Conservation (phyloP, 2,329 filamentous ascomycete genomes). For the Gliomastix tumulicola region DNA sequence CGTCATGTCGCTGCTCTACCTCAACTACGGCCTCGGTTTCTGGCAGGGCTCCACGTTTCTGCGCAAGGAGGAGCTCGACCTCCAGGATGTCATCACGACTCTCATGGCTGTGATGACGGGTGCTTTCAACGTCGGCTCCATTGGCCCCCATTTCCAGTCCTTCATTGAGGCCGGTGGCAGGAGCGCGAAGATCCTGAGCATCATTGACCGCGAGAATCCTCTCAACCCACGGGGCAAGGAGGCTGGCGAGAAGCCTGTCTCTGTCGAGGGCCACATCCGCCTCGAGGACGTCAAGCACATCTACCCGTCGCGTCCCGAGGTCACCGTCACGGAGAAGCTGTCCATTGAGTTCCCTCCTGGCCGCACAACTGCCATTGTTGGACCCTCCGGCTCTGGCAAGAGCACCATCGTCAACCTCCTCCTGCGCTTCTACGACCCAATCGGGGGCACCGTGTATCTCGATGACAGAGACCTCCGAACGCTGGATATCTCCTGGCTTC, state of each 20-base stretch:
- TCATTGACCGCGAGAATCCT: conserved; percentile 82
- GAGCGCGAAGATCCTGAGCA: conserved; percentile 85
- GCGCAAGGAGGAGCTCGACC: conserved; percentile 53
- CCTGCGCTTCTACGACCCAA: conserved; percentile 90
- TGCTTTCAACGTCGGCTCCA: conserved; percentile 83
- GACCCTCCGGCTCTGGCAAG: conserved; percentile 92
- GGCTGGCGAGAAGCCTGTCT: conserved; percentile 50
- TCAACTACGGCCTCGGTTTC: conserved; percentile 84
- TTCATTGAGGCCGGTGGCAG: conserved; percentile 80
- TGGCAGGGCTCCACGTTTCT: conserved; percentile 80
- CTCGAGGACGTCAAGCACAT: conserved; percentile 83
- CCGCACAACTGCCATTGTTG: conserved; percentile 91
- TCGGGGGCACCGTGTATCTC: conserved; percentile 71
- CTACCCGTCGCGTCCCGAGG: conserved; percentile 88
- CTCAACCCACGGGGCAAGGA: conserved; percentile 67
- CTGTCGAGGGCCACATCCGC: conserved; percentile 71
- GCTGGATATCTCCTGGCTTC: conserved; percentile 34
- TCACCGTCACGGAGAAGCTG: conserved; percentile 80
- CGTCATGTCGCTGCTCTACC: conserved; percentile 78
- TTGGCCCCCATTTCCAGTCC: conserved; percentile 78
- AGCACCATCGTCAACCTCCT: conserved; percentile 86
- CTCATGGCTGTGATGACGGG: conserved; percentile 90
- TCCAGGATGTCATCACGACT: conserved; percentile 74
- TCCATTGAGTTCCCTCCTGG: conserved; percentile 75
- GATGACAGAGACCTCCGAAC: conserved; percentile 75